Base-by-base conservation (phyloP, 2,329 filamentous ascomycete species). In the Neurospora sp. region DNA sequence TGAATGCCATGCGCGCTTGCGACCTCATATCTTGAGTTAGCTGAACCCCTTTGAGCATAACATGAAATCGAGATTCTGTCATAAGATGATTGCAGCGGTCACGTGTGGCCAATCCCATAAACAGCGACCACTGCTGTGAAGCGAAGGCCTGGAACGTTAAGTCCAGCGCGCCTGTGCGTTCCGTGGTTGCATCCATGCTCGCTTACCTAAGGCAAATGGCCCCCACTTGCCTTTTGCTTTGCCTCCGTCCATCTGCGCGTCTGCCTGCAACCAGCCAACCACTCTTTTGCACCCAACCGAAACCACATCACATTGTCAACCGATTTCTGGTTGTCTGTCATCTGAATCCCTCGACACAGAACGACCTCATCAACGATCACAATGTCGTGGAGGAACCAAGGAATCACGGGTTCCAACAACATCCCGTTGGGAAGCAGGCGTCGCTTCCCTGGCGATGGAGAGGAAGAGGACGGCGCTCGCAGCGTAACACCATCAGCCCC, bases 351-450 rank as follows among this genome's bases (percentile, higher is more conserved):
- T 36, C 28, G 13, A 62, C n/a, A 40, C 39, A 68, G 38, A 46
- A 11, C 40, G 67, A 66, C 43, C 52, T 38, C 28, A 69, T 33
- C n/a, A 23, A 17, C 46, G 52, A 67, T 62, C 77, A 83, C 74
- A 6, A 90, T 91, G 89, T 84, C 89, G 77, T 90, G 89, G 89
- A 85, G 88, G 84, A 88, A 82, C 71, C 88, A 90, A 80, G 96
- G 96, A 76, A 97, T 97, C 79, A 99, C 96, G 23, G 96, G 96
- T 68, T 98, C 96, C 66, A 99, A 99, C 82, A 98, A 97, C 78
- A 97, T 99, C 77, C 96, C 96, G 72, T 84, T 99, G 72, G 96
- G 96, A 68, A 96, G 89, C 76, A 87, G 89, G 74, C 89, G 92
- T 77, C 91, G 94, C 72, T 93, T 96, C 76, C 91, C 89, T 72